phyloP scores from a whole-genome alignment of 495 filamentous ascomycete genomes.

The Lasiosphaeria ovina region DNA sequence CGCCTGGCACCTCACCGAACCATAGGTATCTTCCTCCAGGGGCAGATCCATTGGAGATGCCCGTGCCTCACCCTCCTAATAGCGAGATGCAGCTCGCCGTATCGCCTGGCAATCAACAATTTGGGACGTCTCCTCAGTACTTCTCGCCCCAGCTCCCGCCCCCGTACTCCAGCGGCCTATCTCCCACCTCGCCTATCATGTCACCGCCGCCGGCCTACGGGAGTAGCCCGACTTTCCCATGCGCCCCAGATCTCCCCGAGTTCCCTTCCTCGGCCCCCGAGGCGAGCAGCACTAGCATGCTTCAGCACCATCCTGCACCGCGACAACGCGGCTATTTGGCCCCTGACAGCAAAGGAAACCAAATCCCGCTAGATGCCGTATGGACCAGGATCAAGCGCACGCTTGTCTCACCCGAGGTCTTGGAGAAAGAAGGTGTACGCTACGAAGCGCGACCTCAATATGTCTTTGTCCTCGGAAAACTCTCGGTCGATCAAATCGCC shows the following conservation, averaged over 20 bases:
- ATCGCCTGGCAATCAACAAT: conserved; percentile 12
- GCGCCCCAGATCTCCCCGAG: conserved; percentile 16
- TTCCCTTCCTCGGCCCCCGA: conserved; percentile 15
- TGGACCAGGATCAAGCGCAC: conserved; percentile 70
- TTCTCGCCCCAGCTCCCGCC: conserved; percentile 34
- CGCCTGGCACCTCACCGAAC: conserved; percentile 34
- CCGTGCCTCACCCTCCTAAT: conserved; percentile 13
- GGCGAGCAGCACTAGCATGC: conserved; percentile 9
- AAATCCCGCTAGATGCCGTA: conserved; percentile 63
- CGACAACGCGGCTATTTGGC: conserved; percentile 33
- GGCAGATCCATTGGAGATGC: conserved; percentile 23
- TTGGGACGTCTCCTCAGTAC: conserved; percentile 30
- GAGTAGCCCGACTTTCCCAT: conserved; percentile 19
- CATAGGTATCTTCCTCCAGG: conserved; percentile 22
- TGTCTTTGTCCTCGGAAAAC: conserved; percentile 64
- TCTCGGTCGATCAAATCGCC: conserved; percentile 59
- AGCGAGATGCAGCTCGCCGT: conserved; percentile 15
- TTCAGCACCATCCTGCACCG: conserved; percentile 6
- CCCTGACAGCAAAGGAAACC: conserved; percentile 53
- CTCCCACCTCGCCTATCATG: conserved; percentile 14
- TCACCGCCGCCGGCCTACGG: conserved; percentile 28
- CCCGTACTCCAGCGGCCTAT: conserved; percentile 21
- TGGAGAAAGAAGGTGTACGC: conserved; percentile 61
- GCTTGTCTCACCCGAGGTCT: conserved; percentile 64
- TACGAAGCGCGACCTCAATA: conserved; percentile 68